Evolutionary conservation across 352 stramenopile genomes (phyloP).

Genomic region (Plasmopara muralis): DNA sequence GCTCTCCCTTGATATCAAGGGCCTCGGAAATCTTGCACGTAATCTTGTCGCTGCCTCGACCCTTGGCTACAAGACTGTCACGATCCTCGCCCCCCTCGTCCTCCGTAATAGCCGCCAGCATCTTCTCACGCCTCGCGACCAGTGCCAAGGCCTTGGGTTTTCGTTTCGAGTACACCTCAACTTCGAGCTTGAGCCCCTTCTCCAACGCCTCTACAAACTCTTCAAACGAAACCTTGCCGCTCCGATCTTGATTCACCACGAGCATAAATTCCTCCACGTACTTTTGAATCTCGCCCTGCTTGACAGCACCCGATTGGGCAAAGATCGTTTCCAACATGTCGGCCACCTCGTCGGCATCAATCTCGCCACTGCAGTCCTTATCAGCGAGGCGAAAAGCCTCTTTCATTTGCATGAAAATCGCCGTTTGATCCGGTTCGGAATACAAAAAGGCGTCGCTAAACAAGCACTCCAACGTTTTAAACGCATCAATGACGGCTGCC

Average conservation of each 20-base stretch:
- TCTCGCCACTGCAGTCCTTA: slow-evolving; percentile 68
- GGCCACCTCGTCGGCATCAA: slow-evolving; percentile 66
- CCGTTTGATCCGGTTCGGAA: slow-evolving; percentile 63
- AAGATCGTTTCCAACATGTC: slow-evolving; percentile 76
- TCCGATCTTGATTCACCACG: slow-evolving; percentile 57
- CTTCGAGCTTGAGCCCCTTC: slow-evolving; percentile 64
- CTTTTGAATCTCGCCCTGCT: slow-evolving; percentile 55
- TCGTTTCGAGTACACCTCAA: slow-evolving; percentile 59
- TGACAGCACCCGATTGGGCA: slow-evolving; percentile 50
- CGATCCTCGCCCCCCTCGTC: slow-evolving; percentile 12
- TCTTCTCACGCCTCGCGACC: slow-evolving; percentile 4
- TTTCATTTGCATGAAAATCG: slow-evolving; percentile 83
- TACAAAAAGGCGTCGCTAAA: slow-evolving; percentile 74
- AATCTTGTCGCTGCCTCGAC: not conserved
- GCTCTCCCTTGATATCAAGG: slow-evolving; percentile 7
- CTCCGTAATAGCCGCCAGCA: slow-evolving; percentile 17
- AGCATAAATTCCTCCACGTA: slow-evolving; percentile 74
- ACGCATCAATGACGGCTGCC: slow-evolving; percentile 48
- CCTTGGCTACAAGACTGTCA: slow-evolving; percentile 1
- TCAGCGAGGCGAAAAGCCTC: slow-evolving; percentile 69
- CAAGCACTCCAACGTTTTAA: slow-evolving; percentile 54
- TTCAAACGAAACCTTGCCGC: slow-evolving; percentile 71
- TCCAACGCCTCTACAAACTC: slow-evolving; percentile 74
- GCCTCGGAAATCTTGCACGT: not conserved
- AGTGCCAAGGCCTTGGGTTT: slow-evolving; percentile 27